Evolutionary conservation across 2,329 filamentous ascomycete species (phyloP), one percentile per base, ranked within the genome.

Genomic region (Ceratocystiopsis sp.): DNA sequence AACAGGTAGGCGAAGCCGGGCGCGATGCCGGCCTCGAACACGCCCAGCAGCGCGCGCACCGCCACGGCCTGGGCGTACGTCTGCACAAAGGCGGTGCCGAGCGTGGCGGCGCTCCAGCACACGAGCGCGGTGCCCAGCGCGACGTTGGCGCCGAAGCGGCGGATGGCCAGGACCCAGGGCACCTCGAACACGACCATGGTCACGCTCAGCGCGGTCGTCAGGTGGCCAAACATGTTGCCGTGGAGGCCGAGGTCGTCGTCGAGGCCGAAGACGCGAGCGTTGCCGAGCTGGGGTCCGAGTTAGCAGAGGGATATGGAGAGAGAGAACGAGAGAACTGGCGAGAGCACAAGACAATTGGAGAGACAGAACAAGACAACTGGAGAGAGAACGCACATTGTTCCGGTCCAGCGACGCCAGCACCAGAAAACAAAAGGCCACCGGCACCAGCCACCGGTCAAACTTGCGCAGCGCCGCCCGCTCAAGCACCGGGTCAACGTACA

Each of bases 1-100:
- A 57, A 54, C 32, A 55, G 45, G 42, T 56, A 57, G 10, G 50
- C 45, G 35, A 53, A 49, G 33, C 51, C 54, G 7, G 54, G 55
- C 13, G 55, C 49, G 21, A 57, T 42, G 19, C 54, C 55, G 13
- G 54, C 52, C 43, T 57, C 56, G 37, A 51, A 51, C 15, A 43
- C 19, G 18, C 47, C 47, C 18, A 49, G 41, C 16, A 47, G 36
- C 17, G 43, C 35, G n/a, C 47, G 47, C 3, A 38, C 36, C 8
- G 43, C 47, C 21, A 49, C 34, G 6, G 39, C 43, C 32, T 47
- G 45, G 14, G 15, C 15, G 42, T 49, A 49, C 21, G 39, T 49
- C 16, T 41, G 37, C 10, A 47, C 38, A 37, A 49, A 49, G 21
- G 35, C 47, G 1, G 45, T 47, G 13, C 21, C 45, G 16, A 49